These are phyloP conservation scores for Pseudomicrostroma phylloplanum DNA, from an alignment of 1,284 basidiomycete genomes.

Conservation along the genomic window DNA sequence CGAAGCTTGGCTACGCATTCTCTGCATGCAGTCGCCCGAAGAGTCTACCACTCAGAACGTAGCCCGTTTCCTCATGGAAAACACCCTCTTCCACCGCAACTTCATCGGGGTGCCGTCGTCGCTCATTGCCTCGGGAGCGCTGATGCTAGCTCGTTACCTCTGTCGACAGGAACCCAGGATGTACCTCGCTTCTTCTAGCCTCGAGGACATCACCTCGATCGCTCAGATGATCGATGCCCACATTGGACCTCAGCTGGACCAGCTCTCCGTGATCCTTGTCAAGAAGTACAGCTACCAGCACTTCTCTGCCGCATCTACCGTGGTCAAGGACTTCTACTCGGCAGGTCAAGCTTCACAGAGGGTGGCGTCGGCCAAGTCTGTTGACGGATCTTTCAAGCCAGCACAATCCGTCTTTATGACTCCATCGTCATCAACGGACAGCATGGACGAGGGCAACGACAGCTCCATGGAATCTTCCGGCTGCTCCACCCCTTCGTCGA, in stretches of 20 bases:
- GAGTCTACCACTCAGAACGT: conserved; percentile 84
- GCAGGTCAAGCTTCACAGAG: conserved; percentile 10
- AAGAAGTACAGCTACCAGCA: conserved; percentile 95
- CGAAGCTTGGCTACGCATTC: conserved; percentile 83
- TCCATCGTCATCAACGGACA: conserved; percentile 29
- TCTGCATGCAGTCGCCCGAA: conserved; percentile 57
- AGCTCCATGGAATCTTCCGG: conserved; percentile 12
- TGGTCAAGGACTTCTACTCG: conserved; percentile 82
- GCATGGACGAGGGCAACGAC: conserved; percentile 17
- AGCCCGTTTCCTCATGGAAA: conserved; percentile 95
- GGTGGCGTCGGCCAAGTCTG: background rate
- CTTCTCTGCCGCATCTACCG: conserved; percentile 86
- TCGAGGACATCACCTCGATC: conserved; percentile 57
- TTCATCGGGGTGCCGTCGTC: conserved; percentile 82
- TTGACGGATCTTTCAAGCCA: conserved; percentile 21
- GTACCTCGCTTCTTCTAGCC: conserved; percentile 13
- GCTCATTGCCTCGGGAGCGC: conserved; percentile 75
- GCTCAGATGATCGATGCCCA: conserved; percentile 78
- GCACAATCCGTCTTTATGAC: conserved; percentile 18
- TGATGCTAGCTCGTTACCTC: conserved; percentile 81
- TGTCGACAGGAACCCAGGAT: conserved; percentile 39
- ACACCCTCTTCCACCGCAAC: conserved; percentile 92
- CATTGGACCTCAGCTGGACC: conserved; percentile 75
- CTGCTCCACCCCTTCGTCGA: conserved; percentile 36
- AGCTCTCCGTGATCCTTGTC: conserved; percentile 83